Percentiles rank a stretch among this genome's conserved stretches.
Conservation (phyloP, 2,329 filamentous ascomycete genomes). For the Penicillium olsonii region DNA sequence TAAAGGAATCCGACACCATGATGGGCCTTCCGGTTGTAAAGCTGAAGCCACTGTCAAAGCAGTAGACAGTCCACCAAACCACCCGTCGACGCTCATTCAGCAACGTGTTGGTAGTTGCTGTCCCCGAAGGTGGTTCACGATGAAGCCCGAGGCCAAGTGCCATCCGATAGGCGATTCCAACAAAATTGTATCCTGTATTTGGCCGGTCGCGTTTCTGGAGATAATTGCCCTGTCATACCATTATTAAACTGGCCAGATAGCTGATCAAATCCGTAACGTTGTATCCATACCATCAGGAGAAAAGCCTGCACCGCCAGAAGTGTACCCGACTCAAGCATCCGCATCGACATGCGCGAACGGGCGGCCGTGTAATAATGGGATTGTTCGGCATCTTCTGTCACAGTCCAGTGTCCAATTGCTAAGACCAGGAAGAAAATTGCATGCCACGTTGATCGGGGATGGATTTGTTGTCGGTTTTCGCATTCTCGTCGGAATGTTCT, state of each 20-base stretch:
- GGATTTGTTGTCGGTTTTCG: conserved; percentile 12
- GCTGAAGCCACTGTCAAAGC: conserved; percentile 34
- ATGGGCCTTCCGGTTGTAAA: conserved; percentile 32
- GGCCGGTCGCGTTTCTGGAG: conserved; percentile 54
- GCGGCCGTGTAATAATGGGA: conserved; percentile 20
- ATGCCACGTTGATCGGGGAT: conserved; percentile 22
- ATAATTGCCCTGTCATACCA: conserved; percentile 43
- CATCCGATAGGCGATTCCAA: conserved; percentile 54
- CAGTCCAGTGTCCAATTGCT: conserved; percentile 27
- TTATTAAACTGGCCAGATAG: not conserved
- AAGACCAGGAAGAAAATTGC: conserved; percentile 26
- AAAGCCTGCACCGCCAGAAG: conserved; percentile 35
- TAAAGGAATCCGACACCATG: conserved; percentile 38
- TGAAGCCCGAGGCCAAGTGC: conserved; percentile 54
- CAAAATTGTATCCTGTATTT: conserved; percentile 55
- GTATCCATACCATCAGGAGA: conserved; percentile 30
- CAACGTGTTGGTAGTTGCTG: conserved; percentile 8
- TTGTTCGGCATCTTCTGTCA: conserved; percentile 8
- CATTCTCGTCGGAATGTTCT: conserved; percentile 26
- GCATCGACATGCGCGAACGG: conserved; percentile 26
- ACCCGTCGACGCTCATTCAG: conserved; percentile 19
- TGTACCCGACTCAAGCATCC: conserved; percentile 33
- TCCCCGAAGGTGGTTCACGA: conserved; percentile 35
- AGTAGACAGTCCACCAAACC: conserved; percentile 31
- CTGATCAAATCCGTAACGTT: not conserved